Base-by-base conservation (phyloP, 352 stramenopile species). In the Globisporangium sylvaticum region DNA sequence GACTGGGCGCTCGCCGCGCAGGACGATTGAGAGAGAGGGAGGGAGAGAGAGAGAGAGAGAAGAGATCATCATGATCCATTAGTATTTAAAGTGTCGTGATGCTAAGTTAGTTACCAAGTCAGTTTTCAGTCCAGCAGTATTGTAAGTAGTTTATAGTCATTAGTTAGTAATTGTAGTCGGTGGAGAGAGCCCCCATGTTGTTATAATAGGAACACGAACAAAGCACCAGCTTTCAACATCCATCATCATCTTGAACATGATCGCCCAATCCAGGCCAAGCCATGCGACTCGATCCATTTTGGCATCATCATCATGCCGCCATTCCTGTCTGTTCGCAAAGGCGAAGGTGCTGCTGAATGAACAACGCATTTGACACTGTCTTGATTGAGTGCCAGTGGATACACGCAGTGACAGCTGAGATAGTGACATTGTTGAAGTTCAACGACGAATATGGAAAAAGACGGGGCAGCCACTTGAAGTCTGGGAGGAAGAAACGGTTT, bases 371-470 rank as follows among this genome's bases (percentile, higher is more conserved):
- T n/a, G n/a, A n/a, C n/a, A n/a, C n/a, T n/a, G n/a, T n/a, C n/a
- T n/a, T n/a, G n/a, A n/a, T n/a, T 34, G 29, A 58, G 52, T 58
- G 52, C 37, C 52, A 7, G 0, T 37, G 24, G 6, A 10, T n/a
- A 22, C 39, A 48, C 3, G 15, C 9, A 48, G 39, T 48, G 39
- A 48, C 39, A 14, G 14, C 14, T 46, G 37, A 3, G 10, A 34
- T 58, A 58, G 52, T 58, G 52, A 58, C 52, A 34, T 34, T 10
- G 52, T 58, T 58, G 52, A 58, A 58, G 52, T 58, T 58, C 52
- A 58, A 58, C 25, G 52, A 58, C 52, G 52, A 58, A 34, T 22
- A 29, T 8, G 4, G 50, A 56, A 56, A 31, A 56, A 58, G 29
- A 57, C 50, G 50, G 24, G 12, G 1, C 10, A 42, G 12, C 10